Evolutionary conservation across 306 rosid genomes (phyloP).

Genomic region (Acacia confusa): DNA sequence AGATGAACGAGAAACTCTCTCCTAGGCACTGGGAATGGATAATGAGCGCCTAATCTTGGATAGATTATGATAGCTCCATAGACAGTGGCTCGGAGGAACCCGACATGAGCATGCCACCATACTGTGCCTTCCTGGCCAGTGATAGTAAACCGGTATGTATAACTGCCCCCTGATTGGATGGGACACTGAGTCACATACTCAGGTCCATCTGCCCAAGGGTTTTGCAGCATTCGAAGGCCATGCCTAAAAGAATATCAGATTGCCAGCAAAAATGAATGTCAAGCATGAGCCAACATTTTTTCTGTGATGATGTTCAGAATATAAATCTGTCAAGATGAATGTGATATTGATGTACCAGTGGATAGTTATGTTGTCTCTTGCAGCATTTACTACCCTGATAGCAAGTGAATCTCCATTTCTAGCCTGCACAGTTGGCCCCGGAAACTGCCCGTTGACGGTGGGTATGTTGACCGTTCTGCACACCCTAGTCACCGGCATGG

Average conservation of each 20-base stretch:
- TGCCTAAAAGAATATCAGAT: neutral
- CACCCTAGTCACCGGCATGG: conserved; percentile 24
- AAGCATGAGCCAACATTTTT: neutral
- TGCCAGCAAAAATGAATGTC: neutral
- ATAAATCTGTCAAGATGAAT: neutral
- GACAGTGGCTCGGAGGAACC: conserved; percentile 70
- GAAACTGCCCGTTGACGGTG: conserved; percentile 6
- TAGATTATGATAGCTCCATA: conserved; percentile 61
- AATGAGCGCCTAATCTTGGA: conserved; percentile 47
- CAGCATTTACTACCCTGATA: conserved; percentile 7
- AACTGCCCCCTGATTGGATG: neutral
- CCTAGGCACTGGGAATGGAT: conserved; percentile 56
- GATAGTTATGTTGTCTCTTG: conserved; percentile 1
- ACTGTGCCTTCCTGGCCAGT: neutral
- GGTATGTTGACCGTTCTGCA: conserved; percentile 2
- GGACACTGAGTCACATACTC: conserved; percentile 18
- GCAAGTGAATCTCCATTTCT: conserved; percentile 15
- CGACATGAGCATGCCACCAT: conserved; percentile 66
- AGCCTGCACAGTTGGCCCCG: neutral
- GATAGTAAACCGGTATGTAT: conserved; percentile 11
- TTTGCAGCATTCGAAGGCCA: conserved; percentile 1
- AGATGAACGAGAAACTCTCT: conserved; percentile 50
- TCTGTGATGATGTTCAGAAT: neutral
- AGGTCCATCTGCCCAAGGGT: conserved; percentile 20
- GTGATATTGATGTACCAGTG: neutral